Conservation (phyloP, 371 early-diverging fungal species). For the Cokeromyces recurvatus region DNA sequence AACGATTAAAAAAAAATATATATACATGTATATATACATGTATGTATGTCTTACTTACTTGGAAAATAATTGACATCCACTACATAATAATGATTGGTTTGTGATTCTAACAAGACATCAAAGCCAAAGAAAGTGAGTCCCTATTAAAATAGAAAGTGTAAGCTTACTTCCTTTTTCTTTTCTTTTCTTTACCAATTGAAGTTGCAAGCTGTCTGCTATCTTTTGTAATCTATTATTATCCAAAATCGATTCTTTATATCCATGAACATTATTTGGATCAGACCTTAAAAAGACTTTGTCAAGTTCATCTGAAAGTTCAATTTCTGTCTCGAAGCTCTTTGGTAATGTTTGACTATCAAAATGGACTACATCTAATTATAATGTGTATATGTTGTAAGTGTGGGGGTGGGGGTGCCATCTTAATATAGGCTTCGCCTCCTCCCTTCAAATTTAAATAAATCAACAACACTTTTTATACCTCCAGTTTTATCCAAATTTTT, state of each 20-base stretch:
- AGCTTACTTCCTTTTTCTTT: too few relatives aligned
- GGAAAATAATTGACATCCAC: slow-evolving; percentile 51
- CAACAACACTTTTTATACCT: slow-evolving; percentile 11
- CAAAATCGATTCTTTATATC: slow-evolving; percentile 19
- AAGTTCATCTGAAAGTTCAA: slow-evolving; percentile 15
- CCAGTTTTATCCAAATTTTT: slow-evolving; percentile 22
- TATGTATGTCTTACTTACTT: slow-evolving; percentile 36
- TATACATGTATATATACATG: too few relatives aligned
- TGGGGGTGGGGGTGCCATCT: too few relatives aligned
- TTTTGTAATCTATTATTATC: slow-evolving; percentile 23
- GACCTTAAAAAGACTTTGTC: slow-evolving; percentile 20
- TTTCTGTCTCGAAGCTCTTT: slow-evolving; percentile 27
- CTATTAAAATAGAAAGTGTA: slow-evolving; percentile 11
- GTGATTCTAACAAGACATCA: slow-evolving; percentile 39
- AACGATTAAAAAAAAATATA: neutral
- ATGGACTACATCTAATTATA: slow-evolving; percentile 17
- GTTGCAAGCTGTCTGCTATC: slow-evolving; percentile 29
- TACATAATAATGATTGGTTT: slow-evolving; percentile 27
- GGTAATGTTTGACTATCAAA: slow-evolving; percentile 49
- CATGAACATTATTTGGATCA: slow-evolving; percentile 14
- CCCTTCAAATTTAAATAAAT: neutral
- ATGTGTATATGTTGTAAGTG: too few relatives aligned
- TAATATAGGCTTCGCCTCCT: too few relatives aligned
- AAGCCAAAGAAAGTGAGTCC: slow-evolving; percentile 47
- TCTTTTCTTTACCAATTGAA: slow-evolving; percentile 27